Evolutionary conservation across 352 stramenopile genomes (phyloP).

Genomic region (Phytophthora pluvialis): DNA sequence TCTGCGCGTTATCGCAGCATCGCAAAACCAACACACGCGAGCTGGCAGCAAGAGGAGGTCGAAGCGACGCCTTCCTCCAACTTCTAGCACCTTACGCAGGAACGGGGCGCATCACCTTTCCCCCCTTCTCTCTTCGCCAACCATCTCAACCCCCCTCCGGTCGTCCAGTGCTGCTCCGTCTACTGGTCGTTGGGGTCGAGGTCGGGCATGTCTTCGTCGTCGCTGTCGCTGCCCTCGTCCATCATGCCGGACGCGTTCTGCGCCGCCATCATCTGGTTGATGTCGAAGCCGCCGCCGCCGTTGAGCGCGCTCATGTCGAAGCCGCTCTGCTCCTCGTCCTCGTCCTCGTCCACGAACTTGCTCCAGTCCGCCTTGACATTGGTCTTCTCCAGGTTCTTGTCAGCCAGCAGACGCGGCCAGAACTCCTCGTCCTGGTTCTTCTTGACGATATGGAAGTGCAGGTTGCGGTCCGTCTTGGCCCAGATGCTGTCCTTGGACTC

Average conservation of each 20-base stretch:
- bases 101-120: background rate
- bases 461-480: conserved; percentile 94
- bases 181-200: conserved; percentile 70
- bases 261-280: conserved; percentile 94
- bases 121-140: background rate
- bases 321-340: conserved; percentile 90
- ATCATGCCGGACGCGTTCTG: conserved; percentile 83
- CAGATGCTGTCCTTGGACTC: conserved; percentile 93
- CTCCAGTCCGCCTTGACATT: conserved; percentile 97
- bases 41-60: conserved; percentile 13
- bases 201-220: conserved; percentile 88
- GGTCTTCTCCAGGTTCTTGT: conserved; percentile 97
- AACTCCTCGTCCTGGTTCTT: conserved; percentile 94
- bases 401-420: conserved; percentile 95
- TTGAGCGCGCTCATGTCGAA: conserved; percentile 90
- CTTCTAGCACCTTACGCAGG: conserved; percentile 1
- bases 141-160: background rate
- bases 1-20: conserved; percentile 17
- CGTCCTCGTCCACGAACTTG: conserved; percentile 97
- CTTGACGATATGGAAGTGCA: conserved; percentile 98
- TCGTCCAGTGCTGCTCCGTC: conserved; percentile 6
- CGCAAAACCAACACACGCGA: conserved; percentile 24
- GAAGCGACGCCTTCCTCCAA: conserved; percentile 6
- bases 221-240: conserved; percentile 64
- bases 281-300: conserved; percentile 93